Percentiles rank a stretch among this genome's conserved stretches.
Evolutionary conservation across 768 basidiomycete genomes (phyloP).

Genomic region (Leccinum truebloodii): DNA sequence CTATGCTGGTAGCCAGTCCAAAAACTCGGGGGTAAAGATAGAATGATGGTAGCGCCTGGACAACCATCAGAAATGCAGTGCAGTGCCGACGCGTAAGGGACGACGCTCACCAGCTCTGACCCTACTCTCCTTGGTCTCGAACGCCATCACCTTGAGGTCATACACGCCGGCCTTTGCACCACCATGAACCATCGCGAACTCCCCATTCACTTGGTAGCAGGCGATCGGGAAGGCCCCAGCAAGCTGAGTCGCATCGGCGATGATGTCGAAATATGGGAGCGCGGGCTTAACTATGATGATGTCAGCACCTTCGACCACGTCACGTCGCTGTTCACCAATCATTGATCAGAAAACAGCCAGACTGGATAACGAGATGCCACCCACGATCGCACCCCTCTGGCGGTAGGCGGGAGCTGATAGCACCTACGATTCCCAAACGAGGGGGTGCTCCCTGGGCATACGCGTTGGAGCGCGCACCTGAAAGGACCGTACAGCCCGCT

Average conservation of each 20-base stretch:
- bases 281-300: conserved; percentile 99
- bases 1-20: conserved; percentile 71
- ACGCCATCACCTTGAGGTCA: conserved; percentile 88
- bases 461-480: conserved; percentile 47
- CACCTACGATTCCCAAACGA: conserved; percentile 96
- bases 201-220: conserved; percentile 96
- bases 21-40: conserved; percentile 92
- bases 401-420: conserved; percentile 91
- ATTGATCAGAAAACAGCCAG: conserved; percentile 2
- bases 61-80: conserved; percentile 10
- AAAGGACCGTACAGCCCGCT: conserved; percentile 95
- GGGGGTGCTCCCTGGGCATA: conserved; percentile 49
- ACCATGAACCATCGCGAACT: conserved; percentile 96
- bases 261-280: conserved; percentile 94
- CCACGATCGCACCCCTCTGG: conserved; percentile 88
- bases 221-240: conserved; percentile 91
- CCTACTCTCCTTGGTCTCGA: conserved; percentile 91
- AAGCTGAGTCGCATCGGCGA: conserved; percentile 81
- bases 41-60: conserved; percentile 84
- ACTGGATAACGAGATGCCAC: conserved; percentile 31
- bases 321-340: conserved; percentile 63
- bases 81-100: neutral
- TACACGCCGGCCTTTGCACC: conserved; percentile 95
- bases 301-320: conserved; percentile 92
- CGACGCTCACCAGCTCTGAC: conserved; percentile 75